phyloP scores from a whole-genome alignment of 2,329 filamentous ascomycete species.

The Metarhizium anisopliae region DNA sequence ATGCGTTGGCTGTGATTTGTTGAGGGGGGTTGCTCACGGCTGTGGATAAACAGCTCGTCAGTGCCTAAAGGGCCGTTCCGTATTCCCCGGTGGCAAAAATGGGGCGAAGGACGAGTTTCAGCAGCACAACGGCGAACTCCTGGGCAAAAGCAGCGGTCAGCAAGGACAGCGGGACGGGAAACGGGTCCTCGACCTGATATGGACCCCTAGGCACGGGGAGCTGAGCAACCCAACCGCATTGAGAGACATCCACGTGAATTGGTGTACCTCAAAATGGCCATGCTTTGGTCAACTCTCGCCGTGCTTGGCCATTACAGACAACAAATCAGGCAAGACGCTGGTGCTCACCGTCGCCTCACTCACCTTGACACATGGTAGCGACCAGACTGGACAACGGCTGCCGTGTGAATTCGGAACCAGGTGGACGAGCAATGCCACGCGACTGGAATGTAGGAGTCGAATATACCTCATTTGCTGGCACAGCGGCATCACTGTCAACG shows the following conservation, averaged over 20 bases:
- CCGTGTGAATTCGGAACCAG: too few species aligned
- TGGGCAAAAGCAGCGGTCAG: neutral
- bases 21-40: neutral
- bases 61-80: neutral
- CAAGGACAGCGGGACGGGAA: neutral
- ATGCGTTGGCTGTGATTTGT: neutral
- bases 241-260: constrained; percentile 4
- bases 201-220: neutral
- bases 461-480: too few species aligned
- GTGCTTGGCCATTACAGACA: neutral
- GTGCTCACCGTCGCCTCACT: neutral
- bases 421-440: too few species aligned
- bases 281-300: neutral
- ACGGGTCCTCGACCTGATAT: neutral
- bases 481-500: too few species aligned
- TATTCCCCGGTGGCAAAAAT: neutral
- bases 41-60: neutral
- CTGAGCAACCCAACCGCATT: constrained; percentile 2
- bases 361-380: neutral
- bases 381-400: too few species aligned
- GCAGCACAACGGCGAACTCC: neutral
- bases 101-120: neutral
- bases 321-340: constrained; percentile 1
- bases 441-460: too few species aligned
- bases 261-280: neutral